Conservation (phyloP, 345 rosid species). For the Gossypium rotundifolium region DNA sequence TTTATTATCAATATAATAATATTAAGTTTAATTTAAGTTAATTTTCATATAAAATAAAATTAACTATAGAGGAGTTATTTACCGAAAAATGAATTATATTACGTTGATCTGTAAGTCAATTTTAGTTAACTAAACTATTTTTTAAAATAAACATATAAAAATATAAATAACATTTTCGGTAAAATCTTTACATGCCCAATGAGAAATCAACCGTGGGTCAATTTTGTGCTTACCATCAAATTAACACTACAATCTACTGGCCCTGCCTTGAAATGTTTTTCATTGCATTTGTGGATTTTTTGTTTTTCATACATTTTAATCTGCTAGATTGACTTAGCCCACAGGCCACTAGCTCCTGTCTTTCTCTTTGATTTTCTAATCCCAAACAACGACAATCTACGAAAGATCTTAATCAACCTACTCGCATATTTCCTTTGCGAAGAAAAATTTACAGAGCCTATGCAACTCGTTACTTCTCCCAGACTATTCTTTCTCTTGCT, state of each 20-base stretch:
- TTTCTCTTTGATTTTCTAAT: slow-evolving; percentile 46
- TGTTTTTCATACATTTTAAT: slow-evolving; percentile 7
- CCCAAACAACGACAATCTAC: slow-evolving; percentile 36
- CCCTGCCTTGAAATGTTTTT: neutral
- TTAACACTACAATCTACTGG: neutral
- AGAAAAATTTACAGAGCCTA: slow-evolving; percentile 46
- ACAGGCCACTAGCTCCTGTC: slow-evolving; percentile 8
- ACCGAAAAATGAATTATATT: no score
- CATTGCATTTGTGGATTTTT: neutral
- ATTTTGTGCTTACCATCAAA: no score
- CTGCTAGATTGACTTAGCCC: slow-evolving; percentile 19
- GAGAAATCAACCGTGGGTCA: no score
- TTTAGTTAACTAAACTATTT: rapidly evolving
- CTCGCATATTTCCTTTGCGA: slow-evolving; percentile 49
- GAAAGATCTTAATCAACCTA: slow-evolving; percentile 35
- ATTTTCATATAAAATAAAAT: no score
- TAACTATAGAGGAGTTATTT: no score
- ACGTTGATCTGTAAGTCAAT: no score
- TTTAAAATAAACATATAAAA: no score
- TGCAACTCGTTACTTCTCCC: slow-evolving; percentile 52
- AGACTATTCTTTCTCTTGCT: slow-evolving; percentile 47
- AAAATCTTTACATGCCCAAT: no score
- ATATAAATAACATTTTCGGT: no score
- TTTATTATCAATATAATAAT: no score
- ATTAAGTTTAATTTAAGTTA: no score